phyloP scores from a whole-genome alignment of 176 grass and related monocot species.

The Otatea glauca region DNA sequence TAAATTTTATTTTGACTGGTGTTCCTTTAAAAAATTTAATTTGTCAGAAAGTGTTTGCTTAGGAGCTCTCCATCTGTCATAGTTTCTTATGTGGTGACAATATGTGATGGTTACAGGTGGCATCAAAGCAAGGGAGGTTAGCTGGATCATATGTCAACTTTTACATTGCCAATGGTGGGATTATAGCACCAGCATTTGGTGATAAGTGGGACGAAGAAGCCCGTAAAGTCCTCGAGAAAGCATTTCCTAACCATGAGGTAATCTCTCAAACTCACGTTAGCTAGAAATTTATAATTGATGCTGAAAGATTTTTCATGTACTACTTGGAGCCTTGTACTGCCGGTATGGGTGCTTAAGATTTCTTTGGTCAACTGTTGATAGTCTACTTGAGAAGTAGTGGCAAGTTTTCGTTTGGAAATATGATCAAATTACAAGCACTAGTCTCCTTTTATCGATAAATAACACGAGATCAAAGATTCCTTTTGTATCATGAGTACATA shows the following conservation, averaged over 20 bases:
- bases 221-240: slow-evolving; percentile 4
- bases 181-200: slow-evolving; percentile 54
- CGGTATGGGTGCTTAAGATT: neutral
- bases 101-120: neutral
- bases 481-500: neutral
- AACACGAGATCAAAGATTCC: neutral
- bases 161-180: slow-evolving; percentile 55
- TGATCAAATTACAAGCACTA: neutral
- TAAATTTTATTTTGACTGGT: neutral
- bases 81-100: neutral
- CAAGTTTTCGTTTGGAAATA: neutral
- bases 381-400: neutral
- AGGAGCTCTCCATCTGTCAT: neutral
- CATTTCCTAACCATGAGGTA: slow-evolving; percentile 50
- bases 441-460: neutral
- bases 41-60: neutral
- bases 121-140: slow-evolving; percentile 15
- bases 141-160: slow-evolving; percentile 58
- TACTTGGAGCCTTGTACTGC: neutral
- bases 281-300: neutral
- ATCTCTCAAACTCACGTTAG: neutral
- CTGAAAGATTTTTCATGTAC: neutral
- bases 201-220: slow-evolving; percentile 52
- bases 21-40: neutral
- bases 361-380: neutral